These are phyloP conservation scores for Tylopilus sp. DNA, from an alignment of 1,284 basidiomycete genomes.

Conservation along the genomic window DNA sequence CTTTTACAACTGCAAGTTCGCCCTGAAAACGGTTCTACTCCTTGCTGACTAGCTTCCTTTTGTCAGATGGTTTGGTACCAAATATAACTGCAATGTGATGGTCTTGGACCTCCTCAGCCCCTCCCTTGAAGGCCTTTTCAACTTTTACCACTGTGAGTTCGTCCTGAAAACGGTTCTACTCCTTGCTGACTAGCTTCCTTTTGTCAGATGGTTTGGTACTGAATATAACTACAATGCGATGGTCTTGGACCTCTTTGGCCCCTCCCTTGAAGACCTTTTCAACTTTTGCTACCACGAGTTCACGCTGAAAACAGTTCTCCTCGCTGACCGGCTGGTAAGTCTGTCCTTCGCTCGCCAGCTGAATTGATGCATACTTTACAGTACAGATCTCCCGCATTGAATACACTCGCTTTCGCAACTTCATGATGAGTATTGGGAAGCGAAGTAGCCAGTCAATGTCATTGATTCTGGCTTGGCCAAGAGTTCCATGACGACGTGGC, in stretches of 20 bases:
- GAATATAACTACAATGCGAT: constrained; percentile 99
- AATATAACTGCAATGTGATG: constrained; percentile 99
- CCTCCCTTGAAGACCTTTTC: constrained; percentile 98
- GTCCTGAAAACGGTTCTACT: constrained; percentile 97
- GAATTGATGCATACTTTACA: too few relatives aligned
- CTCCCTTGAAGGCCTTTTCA: constrained; percentile 98
- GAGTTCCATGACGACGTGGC: too few relatives aligned
- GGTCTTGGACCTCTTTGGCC: constrained; percentile 98
- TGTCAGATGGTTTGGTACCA: constrained; percentile 98
- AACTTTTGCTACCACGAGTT: constrained; percentile 99
- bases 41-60: constrained; percentile 99
- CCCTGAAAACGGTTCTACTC: constrained; percentile 96
- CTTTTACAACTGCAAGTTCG: constrained; percentile 99
- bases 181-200: constrained; percentile 99
- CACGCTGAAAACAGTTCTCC: too few relatives aligned
- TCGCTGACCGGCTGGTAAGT: too few relatives aligned
- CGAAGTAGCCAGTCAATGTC: too few relatives aligned
- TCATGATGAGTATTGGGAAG: too few relatives aligned
- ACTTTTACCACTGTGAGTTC: constrained; percentile 99
- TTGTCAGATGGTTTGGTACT: constrained; percentile 98
- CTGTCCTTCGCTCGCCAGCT: too few relatives aligned
- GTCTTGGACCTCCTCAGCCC: constrained; percentile 98
- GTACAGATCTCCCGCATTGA: too few relatives aligned
- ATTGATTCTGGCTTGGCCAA: too few relatives aligned
- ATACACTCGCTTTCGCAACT: too few relatives aligned